Conservation (phyloP, 352 stramenopile species). For the Pythium monospermum region DNA sequence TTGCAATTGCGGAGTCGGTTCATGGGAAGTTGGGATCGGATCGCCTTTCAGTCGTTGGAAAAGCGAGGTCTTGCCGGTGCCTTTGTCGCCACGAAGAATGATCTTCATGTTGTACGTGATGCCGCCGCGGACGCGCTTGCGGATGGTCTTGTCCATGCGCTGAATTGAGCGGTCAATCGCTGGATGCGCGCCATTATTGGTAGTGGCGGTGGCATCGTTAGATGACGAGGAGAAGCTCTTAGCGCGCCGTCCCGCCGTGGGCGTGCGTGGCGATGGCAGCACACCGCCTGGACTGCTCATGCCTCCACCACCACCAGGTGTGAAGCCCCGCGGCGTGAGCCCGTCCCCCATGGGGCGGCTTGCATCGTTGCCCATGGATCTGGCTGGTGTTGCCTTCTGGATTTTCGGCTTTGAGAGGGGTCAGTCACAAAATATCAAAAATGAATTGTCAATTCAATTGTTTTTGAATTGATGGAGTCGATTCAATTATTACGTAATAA, state of each 20-base stretch:
- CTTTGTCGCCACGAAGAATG: slow-evolving; percentile 70
- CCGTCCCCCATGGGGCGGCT: slow-evolving; percentile 16
- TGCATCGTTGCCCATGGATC: slow-evolving; percentile 27
- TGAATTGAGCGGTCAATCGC: slow-evolving; percentile 62
- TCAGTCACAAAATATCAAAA: too few relatives aligned
- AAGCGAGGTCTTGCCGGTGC: slow-evolving; percentile 88
- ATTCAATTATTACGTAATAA: neutral
- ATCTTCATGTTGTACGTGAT: slow-evolving; percentile 93
- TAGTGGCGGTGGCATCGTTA: slow-evolving; percentile 14
- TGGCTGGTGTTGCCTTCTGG: neutral
- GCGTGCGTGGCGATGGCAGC: slow-evolving; percentile 10
- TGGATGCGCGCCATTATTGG: slow-evolving; percentile 4
- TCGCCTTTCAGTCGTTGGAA: slow-evolving; percentile 81
- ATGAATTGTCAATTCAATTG: slow-evolving; percentile 6
- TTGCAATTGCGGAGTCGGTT: slow-evolving; percentile 82
- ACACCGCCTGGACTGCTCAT: too few relatives aligned
- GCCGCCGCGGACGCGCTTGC: slow-evolving; percentile 66
- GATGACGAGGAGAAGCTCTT: slow-evolving; percentile 42
- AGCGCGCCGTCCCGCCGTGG: slow-evolving; percentile 19
- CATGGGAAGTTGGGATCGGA: slow-evolving; percentile 61
- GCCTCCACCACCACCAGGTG: neutral
- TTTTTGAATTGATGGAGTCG: neutral
- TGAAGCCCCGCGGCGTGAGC: slow-evolving; percentile 7
- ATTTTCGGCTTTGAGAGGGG: neutral
- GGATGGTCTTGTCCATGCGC: slow-evolving; percentile 80